Conservation (phyloP, 2,329 filamentous ascomycete species). For the Fusarium praegraminearum region DNA sequence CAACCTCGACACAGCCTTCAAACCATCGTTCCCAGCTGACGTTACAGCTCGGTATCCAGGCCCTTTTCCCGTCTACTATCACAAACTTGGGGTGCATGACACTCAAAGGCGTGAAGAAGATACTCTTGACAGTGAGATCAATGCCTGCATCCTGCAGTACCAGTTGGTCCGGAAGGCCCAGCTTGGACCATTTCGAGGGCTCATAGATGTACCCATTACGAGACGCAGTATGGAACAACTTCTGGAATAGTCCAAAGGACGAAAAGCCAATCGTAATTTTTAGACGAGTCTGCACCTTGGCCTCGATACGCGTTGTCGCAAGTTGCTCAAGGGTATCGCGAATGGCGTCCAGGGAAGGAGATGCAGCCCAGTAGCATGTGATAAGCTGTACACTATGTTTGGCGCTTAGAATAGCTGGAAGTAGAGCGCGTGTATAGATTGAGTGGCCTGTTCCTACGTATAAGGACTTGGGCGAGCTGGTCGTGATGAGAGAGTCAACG, state of each 20-base stretch:
- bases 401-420: conserved; percentile 71
- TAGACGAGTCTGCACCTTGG: conserved; percentile 54
- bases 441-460: conserved; percentile 69
- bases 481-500: conserved; percentile 61
- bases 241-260: conserved; percentile 77
- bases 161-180: conserved; percentile 72
- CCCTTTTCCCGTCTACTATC: conserved; percentile 74
- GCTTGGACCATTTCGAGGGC: conserved; percentile 67
- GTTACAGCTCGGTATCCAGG: conserved; percentile 83
- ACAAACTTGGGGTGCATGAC: conserved; percentile 92
- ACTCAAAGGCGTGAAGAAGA: conserved; percentile 84
- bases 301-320: conserved; percentile 57
- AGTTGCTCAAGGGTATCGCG: conserved; percentile 69
- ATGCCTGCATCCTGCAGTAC: conserved; percentile 68
- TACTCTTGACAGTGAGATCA: conserved; percentile 77
- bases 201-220: conserved; percentile 71
- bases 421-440: conserved; percentile 66
- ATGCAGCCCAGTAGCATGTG: conserved; percentile 85
- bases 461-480: conserved; percentile 61
- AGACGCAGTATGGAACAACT: conserved; percentile 78
- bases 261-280: conserved; percentile 82
- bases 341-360: conserved; percentile 69
- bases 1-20: conserved; percentile 78
- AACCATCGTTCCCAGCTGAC: conserved; percentile 92
- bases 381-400: conserved; percentile 77